phyloP scores from a whole-genome alignment of 192 early-diverging fungal species.

The Gigaspora rosea region DNA sequence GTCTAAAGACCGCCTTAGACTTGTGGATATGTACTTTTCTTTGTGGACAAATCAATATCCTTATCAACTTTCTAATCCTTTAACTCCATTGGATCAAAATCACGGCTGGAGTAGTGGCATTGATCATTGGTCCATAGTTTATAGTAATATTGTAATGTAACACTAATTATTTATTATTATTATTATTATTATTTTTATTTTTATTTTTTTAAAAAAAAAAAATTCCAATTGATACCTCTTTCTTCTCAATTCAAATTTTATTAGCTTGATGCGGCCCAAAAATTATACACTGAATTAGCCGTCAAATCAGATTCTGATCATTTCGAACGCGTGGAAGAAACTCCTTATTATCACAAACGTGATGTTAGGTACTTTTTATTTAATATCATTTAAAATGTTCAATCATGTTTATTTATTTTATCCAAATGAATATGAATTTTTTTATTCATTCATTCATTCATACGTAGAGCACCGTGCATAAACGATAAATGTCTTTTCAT shows the following conservation, averaged over 20 bases:
- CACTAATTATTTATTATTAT: background rate
- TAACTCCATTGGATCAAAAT: conserved; percentile 45
- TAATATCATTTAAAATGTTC: background rate
- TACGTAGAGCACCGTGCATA: conserved; percentile 41
- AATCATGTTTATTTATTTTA: background rate
- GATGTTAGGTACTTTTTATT: conserved; percentile 41
- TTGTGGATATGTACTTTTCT: conserved; percentile 58
- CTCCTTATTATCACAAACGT: conserved; percentile 45
- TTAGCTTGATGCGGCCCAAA: conserved; percentile 54
- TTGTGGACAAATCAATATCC: conserved; percentile 66
- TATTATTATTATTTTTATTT: background rate
- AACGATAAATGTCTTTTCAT: conserved; percentile 57
- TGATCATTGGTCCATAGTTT: conserved; percentile 52
- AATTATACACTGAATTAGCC: conserved; percentile 45
- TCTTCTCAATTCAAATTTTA: background rate
- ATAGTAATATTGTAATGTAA: conserved; percentile 45
- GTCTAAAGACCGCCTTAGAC: conserved; percentile 46
- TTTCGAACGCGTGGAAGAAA: conserved; percentile 47
- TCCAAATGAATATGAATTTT: background rate
- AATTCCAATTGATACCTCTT: background rate
- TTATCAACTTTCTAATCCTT: conserved; percentile 52
- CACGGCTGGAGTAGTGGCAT: conserved; percentile 46
- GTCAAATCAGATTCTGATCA: conserved; percentile 50
- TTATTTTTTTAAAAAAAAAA: background rate
- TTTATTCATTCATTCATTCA: background rate